These are phyloP conservation scores for Umbelopsis isabellina DNA, from an alignment of 192 early-diverging fungal genomes.

Conservation along the genomic window DNA sequence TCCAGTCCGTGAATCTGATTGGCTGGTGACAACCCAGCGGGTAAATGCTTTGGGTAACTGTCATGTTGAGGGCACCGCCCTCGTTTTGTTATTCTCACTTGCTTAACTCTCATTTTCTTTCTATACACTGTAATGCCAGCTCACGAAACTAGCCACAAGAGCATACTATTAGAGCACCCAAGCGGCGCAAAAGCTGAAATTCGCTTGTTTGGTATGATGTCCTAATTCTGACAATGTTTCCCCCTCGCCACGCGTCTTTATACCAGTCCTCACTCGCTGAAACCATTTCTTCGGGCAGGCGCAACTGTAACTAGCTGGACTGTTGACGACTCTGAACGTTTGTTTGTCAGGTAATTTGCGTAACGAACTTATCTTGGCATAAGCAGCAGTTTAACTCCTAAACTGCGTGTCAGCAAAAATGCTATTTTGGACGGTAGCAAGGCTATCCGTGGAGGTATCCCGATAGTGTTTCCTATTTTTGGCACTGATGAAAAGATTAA, in stretches of 20 bases:
- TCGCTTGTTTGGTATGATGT: conserved; percentile 30
- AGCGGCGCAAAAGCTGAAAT: conserved; percentile 32
- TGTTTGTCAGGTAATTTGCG: conserved; percentile 77
- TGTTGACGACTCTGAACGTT: conserved; percentile 68
- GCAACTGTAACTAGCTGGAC: conserved; percentile 95
- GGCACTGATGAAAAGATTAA: conserved; percentile 55
- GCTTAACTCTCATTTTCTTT: conserved; percentile 11
- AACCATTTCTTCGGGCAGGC: conserved; percentile 51
- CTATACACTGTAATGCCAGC: conserved; percentile 29
- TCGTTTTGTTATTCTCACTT: conserved; percentile 15
- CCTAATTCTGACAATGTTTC: conserved; percentile 10
- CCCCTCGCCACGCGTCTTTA: not conserved
- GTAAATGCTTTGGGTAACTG: no score
- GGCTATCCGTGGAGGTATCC: conserved; percentile 89
- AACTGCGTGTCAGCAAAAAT: conserved; percentile 55
- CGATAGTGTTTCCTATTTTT: conserved; percentile 84
- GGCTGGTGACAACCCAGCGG: not conserved
- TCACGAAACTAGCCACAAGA: conserved; percentile 18
- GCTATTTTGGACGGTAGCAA: conserved; percentile 88
- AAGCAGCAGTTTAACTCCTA: not conserved
- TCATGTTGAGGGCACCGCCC: not conserved
- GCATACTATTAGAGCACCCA: conserved; percentile 28
- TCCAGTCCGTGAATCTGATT: not conserved
- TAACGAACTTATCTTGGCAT: not conserved
- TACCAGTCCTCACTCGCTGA: not conserved